Evolutionary conservation across 2,329 filamentous ascomycete genomes (phyloP), one percentile per base, ranked within the genome.

Genomic region (Pseudogymnoascus pannorum): DNA sequence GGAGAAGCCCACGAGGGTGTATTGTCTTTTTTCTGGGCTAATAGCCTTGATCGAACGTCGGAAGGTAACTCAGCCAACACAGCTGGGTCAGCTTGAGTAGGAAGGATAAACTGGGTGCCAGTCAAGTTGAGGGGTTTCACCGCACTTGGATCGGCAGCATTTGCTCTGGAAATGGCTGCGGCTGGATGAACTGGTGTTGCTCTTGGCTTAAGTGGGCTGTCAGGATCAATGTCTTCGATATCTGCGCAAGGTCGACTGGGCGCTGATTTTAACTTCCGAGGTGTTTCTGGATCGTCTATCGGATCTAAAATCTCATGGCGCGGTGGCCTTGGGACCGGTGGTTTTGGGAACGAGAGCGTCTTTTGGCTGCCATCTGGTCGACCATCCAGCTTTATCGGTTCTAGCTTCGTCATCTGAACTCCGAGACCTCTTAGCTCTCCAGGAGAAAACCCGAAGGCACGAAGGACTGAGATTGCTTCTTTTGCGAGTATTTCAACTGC

Each of bases 391-490:
- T 90, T 96, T 68, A 94, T 76, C 0, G 88, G 85, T 68, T 97
- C 92, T 3, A 99, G 80, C 72, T 92, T 97, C 12, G 92, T 94
- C 85, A 97, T 89, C 71, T 97, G 93, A 1, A 97, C 83, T 0
- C 94, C 94, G 8, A 99, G 79, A 0, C 94, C 94, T 69, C 94
- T 84, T n/a, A 99, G 79, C 71, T 99, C 94, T 8, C 93, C 94
- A 0, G 94, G 91, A 2, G 88, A 90, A 68, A 97, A 91, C 22
- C 83, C 87, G 72, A 90, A 93, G 2, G 88, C 87, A 60, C 88
- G 87, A 60, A 99, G 75, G 59, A 97, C 88, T 0, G 87, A 87
- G n/a, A 96, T 79, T 0, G 92, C 89, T 73, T 97, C 92, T 70
- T 88, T 92, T 0, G 86, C 86, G 38, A 97, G 81, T 1, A 83